phyloP scores from a whole-genome alignment of 1,139 yeast genomes.

The Blastobotrys proliferans region DNA sequence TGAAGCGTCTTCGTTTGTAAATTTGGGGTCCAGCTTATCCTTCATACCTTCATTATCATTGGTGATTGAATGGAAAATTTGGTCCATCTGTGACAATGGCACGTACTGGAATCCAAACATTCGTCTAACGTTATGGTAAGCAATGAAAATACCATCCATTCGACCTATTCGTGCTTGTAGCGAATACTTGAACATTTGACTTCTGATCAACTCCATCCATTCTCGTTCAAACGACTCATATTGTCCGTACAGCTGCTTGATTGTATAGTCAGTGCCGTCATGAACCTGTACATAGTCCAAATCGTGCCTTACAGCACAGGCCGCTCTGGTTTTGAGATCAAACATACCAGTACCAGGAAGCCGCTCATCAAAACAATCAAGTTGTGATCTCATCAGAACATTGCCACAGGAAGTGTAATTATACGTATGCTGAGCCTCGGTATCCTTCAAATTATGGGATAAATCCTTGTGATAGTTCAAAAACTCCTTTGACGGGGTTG shows the following conservation, averaged over 20 bases:
- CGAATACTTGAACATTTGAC: conserved; percentile 77
- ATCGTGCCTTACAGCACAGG: conserved; percentile 79
- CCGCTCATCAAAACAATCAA: conserved; percentile 73
- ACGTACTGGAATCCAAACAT: conserved; percentile 90
- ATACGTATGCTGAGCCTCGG: conserved; percentile 40
- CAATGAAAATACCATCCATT: conserved; percentile 94
- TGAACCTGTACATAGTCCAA: conserved; percentile 55
- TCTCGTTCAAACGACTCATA: conserved; percentile 82
- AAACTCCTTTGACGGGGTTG: conserved; percentile 51
- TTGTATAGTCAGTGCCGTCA: conserved; percentile 61
- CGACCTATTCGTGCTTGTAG: conserved; percentile 92
- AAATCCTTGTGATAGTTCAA: conserved; percentile 31
- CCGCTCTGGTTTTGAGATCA: conserved; percentile 90
- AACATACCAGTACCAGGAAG: conserved; percentile 90
- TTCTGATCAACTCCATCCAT: conserved; percentile 64
- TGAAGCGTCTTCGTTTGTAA: conserved; percentile 36
- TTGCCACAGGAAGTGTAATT: conserved; percentile 69
- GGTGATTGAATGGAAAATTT: conserved; percentile 49
- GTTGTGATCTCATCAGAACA: conserved; percentile 82
- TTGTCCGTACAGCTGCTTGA: conserved; percentile 55
- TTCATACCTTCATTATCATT: neutral
- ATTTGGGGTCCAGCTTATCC: conserved; percentile 1
- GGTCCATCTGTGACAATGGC: conserved; percentile 69
- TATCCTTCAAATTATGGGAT: conserved; percentile 11
- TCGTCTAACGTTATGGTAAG: conserved; percentile 77